Conservation (phyloP, 805 yeast genomes). For the Yamadazyma scolyti region DNA sequence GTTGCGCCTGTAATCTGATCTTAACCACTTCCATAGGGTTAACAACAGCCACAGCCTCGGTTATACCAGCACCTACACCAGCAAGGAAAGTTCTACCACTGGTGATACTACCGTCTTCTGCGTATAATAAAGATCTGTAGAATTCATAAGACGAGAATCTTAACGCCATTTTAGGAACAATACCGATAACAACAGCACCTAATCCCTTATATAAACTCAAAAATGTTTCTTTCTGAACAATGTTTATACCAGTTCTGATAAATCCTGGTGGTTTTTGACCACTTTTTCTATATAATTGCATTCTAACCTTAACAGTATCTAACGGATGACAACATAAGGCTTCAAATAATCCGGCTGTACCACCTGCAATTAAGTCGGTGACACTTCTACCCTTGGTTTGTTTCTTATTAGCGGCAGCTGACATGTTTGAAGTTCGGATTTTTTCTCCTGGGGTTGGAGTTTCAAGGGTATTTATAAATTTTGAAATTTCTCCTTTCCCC, state of each 20-base stretch:
- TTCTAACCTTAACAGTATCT: slow-evolving; percentile 94
- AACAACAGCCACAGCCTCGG: slow-evolving; percentile 92
- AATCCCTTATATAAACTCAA: slow-evolving; percentile 90
- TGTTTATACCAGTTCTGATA: slow-evolving; percentile 71
- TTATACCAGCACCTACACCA: slow-evolving; percentile 96
- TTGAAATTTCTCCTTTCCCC: slow-evolving; percentile 11
- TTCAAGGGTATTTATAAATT: slow-evolving; percentile 6
- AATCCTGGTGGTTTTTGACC: slow-evolving; percentile 86
- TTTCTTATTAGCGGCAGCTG: slow-evolving; percentile 4
- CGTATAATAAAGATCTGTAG: slow-evolving; percentile 66
- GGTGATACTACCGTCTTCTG: slow-evolving; percentile 60
- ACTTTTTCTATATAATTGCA: slow-evolving; percentile 80
- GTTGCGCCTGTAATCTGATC: slow-evolving; percentile 94
- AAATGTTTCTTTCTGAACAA: slow-evolving; percentile 76
- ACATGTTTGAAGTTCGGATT: slow-evolving; percentile 1
- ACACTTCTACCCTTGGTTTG: slow-evolving; percentile 40
- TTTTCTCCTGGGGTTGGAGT: slow-evolving; percentile 5
- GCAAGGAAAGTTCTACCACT: slow-evolving; percentile 80
- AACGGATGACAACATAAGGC: slow-evolving; percentile 98
- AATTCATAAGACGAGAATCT: slow-evolving; percentile 93
- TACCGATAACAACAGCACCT: slow-evolving; percentile 96
- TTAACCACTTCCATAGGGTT: slow-evolving; percentile 98
- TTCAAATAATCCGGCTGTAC: slow-evolving; percentile 94
- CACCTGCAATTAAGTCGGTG: slow-evolving; percentile 83
- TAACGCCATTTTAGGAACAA: slow-evolving; percentile 97